A percentile compares a stretch with the other conserved stretches of the same genome.
Evolutionary conservation across 257 asterid genomes (phyloP).

Genomic region (Gynochthodes officinalis): DNA sequence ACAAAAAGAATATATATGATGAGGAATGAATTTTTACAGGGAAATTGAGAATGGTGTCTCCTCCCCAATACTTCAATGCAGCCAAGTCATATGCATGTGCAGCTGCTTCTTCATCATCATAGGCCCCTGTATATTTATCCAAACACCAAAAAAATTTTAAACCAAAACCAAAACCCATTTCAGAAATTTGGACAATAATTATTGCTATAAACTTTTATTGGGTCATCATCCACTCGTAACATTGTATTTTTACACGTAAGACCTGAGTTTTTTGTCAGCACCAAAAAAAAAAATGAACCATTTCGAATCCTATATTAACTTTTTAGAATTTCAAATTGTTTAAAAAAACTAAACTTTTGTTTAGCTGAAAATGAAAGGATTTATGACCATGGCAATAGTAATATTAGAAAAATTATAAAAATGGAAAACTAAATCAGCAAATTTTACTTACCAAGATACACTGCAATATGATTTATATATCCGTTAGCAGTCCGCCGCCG

Average conservation of each 20-base stretch:
- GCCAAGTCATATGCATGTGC: slow-evolving; percentile 99
- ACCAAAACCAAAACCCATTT: slow-evolving; percentile 2
- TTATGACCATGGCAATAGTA: neutral
- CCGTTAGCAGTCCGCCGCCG: slow-evolving; percentile 38
- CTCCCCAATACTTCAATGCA: slow-evolving; percentile 96
- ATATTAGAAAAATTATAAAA: neutral
- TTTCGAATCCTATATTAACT: neutral
- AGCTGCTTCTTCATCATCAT: slow-evolving; percentile 89
- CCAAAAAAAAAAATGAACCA: neutral
- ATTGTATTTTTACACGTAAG: neutral
- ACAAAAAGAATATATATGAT: neutral
- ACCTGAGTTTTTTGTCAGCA: neutral
- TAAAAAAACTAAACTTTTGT: neutral
- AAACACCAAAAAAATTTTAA: neutral
- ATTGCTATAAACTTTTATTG: too few relatives aligned
- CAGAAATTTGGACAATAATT: slow-evolving; percentile 30
- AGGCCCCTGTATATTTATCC: slow-evolving; percentile 92
- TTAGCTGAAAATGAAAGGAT: slow-evolving; percentile 2
- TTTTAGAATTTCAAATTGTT: neutral
- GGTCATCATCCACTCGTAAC: too few relatives aligned
- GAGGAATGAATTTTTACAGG: slow-evolving; percentile 45
- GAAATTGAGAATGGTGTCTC: slow-evolving; percentile 74
- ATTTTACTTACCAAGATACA: slow-evolving; percentile 75
- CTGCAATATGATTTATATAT: slow-evolving; percentile 49
- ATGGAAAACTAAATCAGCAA: slow-evolving; percentile 11